phyloP scores from a whole-genome alignment of 306 rosid genomes.

The Phaseolus lunatus region DNA sequence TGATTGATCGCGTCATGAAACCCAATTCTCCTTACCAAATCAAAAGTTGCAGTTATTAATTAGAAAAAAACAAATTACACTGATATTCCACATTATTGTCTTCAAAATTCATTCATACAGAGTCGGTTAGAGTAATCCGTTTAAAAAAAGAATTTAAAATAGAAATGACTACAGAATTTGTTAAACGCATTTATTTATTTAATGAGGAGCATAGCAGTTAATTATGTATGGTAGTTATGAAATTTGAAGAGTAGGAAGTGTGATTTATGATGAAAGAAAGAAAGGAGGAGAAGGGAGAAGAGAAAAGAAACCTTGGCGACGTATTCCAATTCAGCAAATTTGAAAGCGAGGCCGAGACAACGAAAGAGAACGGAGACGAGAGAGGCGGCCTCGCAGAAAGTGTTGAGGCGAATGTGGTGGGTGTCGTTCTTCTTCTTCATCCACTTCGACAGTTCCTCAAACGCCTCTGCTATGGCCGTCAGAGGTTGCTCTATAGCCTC shows the following conservation, averaged over 20 bases:
- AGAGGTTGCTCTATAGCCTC: conserved; percentile 54
- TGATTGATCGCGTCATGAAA: not conserved
- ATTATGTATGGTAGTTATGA: not conserved
- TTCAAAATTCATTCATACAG: not conserved
- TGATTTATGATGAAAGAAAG: too few relatives aligned
- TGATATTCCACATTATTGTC: not conserved
- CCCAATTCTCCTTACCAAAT: not conserved
- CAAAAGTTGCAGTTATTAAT: not conserved
- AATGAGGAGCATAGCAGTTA: not conserved
- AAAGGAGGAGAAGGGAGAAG: not conserved
- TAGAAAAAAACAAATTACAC: not conserved
- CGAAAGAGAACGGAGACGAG: conserved; percentile 76
- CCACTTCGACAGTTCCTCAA: conserved; percentile 59
- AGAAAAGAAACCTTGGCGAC: conserved; percentile 70
- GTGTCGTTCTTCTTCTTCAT: conserved; percentile 18
- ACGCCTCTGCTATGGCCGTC: conserved; percentile 73
- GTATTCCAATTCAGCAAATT: conserved; percentile 92
- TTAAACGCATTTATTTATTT: not conserved
- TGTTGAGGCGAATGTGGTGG: conserved; percentile 55
- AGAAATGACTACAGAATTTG: not conserved
- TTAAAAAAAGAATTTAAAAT: not conserved
- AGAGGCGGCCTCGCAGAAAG: conserved; percentile 70
- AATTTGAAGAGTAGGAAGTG: not conserved
- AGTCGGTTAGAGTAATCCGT: not conserved
- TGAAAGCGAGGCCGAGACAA: conserved; percentile 90